Conservation (phyloP, 306 rosid genomes). For the Mucuna pruriens region DNA sequence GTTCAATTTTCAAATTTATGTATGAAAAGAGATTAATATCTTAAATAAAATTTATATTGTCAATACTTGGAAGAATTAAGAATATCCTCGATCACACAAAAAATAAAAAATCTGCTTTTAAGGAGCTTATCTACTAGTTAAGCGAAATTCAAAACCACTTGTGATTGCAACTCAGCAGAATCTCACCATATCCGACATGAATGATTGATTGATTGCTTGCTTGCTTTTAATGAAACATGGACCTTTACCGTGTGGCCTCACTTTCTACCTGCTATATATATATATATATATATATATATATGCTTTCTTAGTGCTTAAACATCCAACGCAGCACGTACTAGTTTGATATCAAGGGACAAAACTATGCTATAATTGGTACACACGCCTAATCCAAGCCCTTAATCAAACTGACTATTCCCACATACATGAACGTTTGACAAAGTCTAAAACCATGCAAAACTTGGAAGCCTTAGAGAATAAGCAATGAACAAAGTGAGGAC, state of each 20-base stretch:
- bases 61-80: no score
- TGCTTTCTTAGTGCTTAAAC: slow-evolving; percentile 54
- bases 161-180: background rate
- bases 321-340: slow-evolving; percentile 21
- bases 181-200: background rate
- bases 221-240: background rate
- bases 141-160: background rate
- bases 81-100: no score
- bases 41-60: no score
- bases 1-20: no score
- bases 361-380: background rate
- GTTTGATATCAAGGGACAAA: slow-evolving; percentile 21
- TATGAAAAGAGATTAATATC: no score
- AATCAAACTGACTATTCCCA: slow-evolving; percentile 19
- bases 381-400: slow-evolving; percentile 30
- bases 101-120: no score
- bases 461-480: slow-evolving; percentile 28
- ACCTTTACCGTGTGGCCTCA: background rate
- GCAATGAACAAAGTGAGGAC: slow-evolving; percentile 34
- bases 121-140: background rate
- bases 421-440: slow-evolving; percentile 29
- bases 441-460: slow-evolving; percentile 38
- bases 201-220: slow-evolving; percentile 31
- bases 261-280: slow-evolving; percentile 32
- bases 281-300: no score